Percentiles rank a stretch among this genome's conserved stretches.
These are phyloP conservation scores for Lachancea lanzarotensis DNA, from an alignment of 805 yeast genomes.

Conservation along the genomic window DNA sequence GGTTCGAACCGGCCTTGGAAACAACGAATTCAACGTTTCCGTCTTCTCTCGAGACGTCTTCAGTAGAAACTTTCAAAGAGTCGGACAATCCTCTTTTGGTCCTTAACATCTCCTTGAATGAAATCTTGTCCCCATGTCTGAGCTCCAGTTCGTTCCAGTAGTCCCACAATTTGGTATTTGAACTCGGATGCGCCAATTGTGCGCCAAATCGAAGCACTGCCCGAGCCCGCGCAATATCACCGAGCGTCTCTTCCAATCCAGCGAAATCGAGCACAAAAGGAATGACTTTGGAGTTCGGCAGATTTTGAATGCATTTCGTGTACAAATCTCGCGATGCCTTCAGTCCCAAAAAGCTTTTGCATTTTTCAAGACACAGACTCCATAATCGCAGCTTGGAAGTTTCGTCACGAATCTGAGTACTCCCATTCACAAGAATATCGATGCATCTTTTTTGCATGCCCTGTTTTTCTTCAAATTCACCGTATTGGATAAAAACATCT, in stretches of 20 bases:
- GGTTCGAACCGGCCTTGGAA: conserved; percentile 32
- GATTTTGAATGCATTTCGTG: conserved; percentile 43
- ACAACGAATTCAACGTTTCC: conserved; percentile 42
- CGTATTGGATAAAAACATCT: conserved; percentile 48
- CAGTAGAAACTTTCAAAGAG: conserved; percentile 27
- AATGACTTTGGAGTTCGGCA: conserved; percentile 40
- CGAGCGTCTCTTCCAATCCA: conserved; percentile 45
- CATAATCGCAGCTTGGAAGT: conserved; percentile 31
- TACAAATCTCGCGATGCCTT: conserved; percentile 43
- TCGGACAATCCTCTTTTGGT: conserved; percentile 41
- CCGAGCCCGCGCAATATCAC: conserved; percentile 57
- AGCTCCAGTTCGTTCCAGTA: conserved; percentile 73
- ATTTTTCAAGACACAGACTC: conserved; percentile 38
- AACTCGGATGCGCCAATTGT: conserved; percentile 34
- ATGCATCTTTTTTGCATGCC: conserved; percentile 49
- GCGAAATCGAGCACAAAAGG: conserved; percentile 49
- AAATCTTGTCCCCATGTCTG: conserved; percentile 59
- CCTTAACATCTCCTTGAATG: conserved; percentile 68
- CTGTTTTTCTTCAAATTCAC: conserved; percentile 51
- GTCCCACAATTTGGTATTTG: conserved; percentile 45
- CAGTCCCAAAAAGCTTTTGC: conserved; percentile 36
- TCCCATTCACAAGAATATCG: conserved; percentile 41
- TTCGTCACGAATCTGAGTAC: conserved; percentile 15
- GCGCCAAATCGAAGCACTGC: conserved; percentile 53
- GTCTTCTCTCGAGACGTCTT: conserved; percentile 18